Percentiles rank a stretch among this genome's conserved stretches.
These are phyloP conservation scores for Saprolegnia diclina DNA, from an alignment of 352 stramenopile species.

Conservation along the genomic window DNA sequence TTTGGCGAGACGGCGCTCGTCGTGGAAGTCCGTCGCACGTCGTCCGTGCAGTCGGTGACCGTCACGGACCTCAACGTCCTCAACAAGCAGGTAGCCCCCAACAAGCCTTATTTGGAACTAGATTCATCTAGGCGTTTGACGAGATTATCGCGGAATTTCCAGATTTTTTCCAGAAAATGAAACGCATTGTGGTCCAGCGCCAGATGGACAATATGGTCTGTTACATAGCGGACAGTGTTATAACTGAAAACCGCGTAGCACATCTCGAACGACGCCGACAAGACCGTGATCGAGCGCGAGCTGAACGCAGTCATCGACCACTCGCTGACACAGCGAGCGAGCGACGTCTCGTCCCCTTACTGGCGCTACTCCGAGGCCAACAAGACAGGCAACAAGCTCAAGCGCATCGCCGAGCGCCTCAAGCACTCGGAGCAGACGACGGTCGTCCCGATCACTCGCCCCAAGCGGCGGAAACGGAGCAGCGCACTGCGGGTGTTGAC, in stretches of 20 bases:
- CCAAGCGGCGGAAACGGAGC: neutral
- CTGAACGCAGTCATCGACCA: conserved; percentile 76
- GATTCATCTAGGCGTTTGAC: conserved; percentile 42
- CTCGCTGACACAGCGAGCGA: conserved; percentile 58
- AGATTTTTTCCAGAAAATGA: conserved; percentile 75
- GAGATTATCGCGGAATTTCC: conserved; percentile 76
- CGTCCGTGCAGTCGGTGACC: conserved; percentile 67
- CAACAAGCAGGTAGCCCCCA: conserved; percentile 38
- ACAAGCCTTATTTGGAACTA: neutral
- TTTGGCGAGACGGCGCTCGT: conserved; percentile 73
- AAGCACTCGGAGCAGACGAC: neutral
- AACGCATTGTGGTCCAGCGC: conserved; percentile 71
- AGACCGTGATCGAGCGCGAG: conserved; percentile 69
- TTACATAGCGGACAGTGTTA: neutral
- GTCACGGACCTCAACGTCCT: conserved; percentile 77
- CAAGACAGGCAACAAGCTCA: conserved; percentile 71
- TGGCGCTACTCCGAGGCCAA: conserved; percentile 73
- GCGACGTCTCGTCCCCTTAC: conserved; percentile 46
- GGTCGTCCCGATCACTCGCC: neutral
- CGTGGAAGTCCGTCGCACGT: conserved; percentile 71
- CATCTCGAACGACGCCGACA: conserved; percentile 60
- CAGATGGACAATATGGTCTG: conserved; percentile 70
- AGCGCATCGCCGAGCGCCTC: conserved; percentile 54
- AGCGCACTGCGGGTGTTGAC: too few species aligned
- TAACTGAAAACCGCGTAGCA: conserved; percentile 34